These are phyloP conservation scores for Pseudogymnoascus sp. DNA, from an alignment of 2,329 filamentous ascomycete species.

Conservation along the genomic window DNA sequence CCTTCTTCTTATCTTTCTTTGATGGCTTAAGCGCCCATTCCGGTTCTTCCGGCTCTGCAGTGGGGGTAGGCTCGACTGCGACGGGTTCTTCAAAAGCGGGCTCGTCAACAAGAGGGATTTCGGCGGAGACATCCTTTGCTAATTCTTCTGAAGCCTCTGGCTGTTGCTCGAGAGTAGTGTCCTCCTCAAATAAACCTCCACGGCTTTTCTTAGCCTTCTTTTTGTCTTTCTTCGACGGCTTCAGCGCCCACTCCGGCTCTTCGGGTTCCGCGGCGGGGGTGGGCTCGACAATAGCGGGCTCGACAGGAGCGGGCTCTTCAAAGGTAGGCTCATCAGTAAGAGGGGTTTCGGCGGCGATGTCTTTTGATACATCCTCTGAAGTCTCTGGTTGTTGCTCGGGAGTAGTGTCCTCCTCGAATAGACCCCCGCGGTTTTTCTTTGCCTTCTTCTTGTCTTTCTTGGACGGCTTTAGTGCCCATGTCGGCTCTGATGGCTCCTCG, in stretches of 20 bases:
- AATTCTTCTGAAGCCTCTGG: not conserved
- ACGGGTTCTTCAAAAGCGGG: not conserved
- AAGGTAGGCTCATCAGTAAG: not conserved
- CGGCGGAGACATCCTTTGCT: not conserved
- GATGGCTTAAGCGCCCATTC: not conserved
- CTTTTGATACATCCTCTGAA: not conserved
- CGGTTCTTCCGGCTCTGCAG: slow-evolving; percentile 2
- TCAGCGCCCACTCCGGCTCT: not conserved
- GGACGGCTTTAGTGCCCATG: slow-evolving; percentile 7
- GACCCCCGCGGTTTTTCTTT: slow-evolving; percentile 24
- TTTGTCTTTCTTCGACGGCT: slow-evolving; percentile 15
- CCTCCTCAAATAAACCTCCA: not conserved
- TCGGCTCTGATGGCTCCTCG: not conserved
- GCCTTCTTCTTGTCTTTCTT: slow-evolving; percentile 28
- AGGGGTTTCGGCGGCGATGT: not conserved
- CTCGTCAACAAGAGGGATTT: not conserved
- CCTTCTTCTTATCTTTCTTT: slow-evolving; percentile 12
- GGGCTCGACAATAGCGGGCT: not conserved
- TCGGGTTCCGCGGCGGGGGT: not conserved
- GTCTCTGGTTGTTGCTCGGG: not conserved
- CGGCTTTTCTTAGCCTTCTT: slow-evolving; percentile 31
- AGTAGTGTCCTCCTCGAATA: not conserved
- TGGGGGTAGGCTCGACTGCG: not conserved
- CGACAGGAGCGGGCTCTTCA: not conserved
- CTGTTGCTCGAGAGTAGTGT: not conserved